Evolutionary conservation across 2,329 filamentous ascomycete genomes (phyloP), one percentile per base, ranked within the genome.

Genomic region (Ophiostoma perfectum): DNA sequence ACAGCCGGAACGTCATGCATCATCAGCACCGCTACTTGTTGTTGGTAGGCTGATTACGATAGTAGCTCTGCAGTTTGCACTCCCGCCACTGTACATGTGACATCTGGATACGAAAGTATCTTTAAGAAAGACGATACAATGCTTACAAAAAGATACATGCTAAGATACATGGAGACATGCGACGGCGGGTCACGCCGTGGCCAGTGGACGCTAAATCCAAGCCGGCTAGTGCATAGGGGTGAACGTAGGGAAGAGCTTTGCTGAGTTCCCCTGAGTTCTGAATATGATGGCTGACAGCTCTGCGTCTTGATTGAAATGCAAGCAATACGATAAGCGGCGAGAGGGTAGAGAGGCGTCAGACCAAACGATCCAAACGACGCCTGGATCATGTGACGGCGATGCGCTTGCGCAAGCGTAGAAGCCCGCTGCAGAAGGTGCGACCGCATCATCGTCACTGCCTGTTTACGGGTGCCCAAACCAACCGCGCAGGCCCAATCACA

Each of bases 121-220:
- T 27, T 27, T 27, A 27, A 27, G 27, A 27, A 27, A 27, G 27
- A 27, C 27, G 27, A 2, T 27, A 27, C 27, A 27, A 27, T 27
- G 27, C 27, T 27, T 27, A 27, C 27, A 1, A 27, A 27, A 27
- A 27, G 27, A 27, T 27, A 27, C 27, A 27, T 27, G 27, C 27
- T 27, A 60, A 42, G 14, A 41, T 39, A 62, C 55, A 60, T 14
- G 55, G 36, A 12, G n/a, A 62, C 27, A 41, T 39, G 16, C 36
- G 36, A 60, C 55, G 58, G 16, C 58, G 58, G 58, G 14, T 63
- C 55, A 60, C 55, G 38, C 39, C 58, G 39, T 12, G 58, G 38
- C 58, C 39, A 63, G 58, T 63, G 39, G 38, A 63, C 58, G 58
- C 58, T 63, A 63, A 63, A 16, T 36, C 58, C 4, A 63, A 36